A percentile compares a stretch with the other conserved stretches of the same genome.
Conservation (phyloP, 2,329 filamentous ascomycete species). For the Pyricularia sp. region DNA sequence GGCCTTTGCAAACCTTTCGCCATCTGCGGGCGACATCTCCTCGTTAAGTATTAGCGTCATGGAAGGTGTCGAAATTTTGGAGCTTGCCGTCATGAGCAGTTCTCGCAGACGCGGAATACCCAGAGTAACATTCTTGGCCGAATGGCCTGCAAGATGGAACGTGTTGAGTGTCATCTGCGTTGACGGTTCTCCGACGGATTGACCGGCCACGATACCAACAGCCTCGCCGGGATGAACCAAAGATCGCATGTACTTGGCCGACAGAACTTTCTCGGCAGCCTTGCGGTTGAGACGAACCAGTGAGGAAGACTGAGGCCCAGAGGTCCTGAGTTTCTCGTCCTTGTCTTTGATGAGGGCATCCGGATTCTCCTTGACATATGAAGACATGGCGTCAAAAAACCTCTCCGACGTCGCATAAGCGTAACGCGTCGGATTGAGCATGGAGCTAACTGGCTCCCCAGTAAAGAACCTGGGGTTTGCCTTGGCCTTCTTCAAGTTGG, state of each 20-base stretch:
- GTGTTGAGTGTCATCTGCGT: slow-evolving; percentile 99
- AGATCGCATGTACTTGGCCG: slow-evolving; percentile 85
- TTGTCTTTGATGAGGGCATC: slow-evolving; percentile 43
- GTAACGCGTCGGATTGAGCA: slow-evolving; percentile 63
- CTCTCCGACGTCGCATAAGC: slow-evolving; percentile 82
- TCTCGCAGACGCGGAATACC: slow-evolving; percentile 95
- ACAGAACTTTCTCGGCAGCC: slow-evolving; percentile 70
- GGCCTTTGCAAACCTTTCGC: slow-evolving; percentile 75
- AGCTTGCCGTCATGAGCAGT: slow-evolving; percentile 94
- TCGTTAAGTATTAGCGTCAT: slow-evolving; percentile 75
- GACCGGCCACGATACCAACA: slow-evolving; percentile 89
- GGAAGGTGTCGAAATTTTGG: slow-evolving; percentile 74
- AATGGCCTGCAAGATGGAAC: slow-evolving; percentile 97
- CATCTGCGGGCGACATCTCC: slow-evolving; percentile 54
- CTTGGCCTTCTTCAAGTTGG: slow-evolving; percentile 59
- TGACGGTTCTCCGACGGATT: slow-evolving; percentile 92
- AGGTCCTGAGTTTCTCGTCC: slow-evolving; percentile 22
- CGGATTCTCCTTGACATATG: slow-evolving; percentile 68
- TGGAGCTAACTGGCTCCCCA: slow-evolving; percentile 62
- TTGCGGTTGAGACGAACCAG: slow-evolving; percentile 42
- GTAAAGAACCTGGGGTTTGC: slow-evolving; percentile 36
- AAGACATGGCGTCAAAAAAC: slow-evolving; percentile 59
- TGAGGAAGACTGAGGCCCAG: slow-evolving; percentile 19
- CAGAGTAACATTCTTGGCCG: slow-evolving; percentile 92
- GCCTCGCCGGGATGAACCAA: slow-evolving; percentile 92